phyloP scores from a whole-genome alignment of 305 asterid species.

The Solanum hybrid region DNA sequence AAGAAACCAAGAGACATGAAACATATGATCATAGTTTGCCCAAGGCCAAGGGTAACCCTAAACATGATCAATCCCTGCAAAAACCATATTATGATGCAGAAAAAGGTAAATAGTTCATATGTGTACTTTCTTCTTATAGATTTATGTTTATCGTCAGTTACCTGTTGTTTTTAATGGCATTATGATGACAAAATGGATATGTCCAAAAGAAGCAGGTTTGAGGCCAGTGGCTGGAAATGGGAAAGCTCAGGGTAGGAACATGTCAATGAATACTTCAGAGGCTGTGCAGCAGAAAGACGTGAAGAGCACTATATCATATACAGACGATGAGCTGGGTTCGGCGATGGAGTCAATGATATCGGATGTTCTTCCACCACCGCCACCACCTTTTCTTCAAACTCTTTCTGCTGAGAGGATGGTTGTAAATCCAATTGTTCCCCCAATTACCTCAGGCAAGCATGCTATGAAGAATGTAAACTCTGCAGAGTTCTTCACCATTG shows the following conservation, averaged over 20 bases:
- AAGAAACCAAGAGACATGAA: conserved; percentile 22
- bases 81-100: conserved; percentile 31
- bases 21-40: conserved; percentile 19
- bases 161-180: not conserved
- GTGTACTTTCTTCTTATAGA: not conserved
- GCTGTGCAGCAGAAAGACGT: conserved; percentile 1
- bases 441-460: conserved; percentile 27
- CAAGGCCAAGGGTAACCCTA: conserved; percentile 18
- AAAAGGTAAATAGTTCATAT: conserved; percentile 28
- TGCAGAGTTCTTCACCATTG: conserved; percentile 45
- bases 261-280: not conserved
- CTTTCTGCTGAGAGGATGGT: conserved; percentile 51
- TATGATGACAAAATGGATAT: not conserved
- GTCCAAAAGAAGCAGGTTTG: conserved; percentile 16
- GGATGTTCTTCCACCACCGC: conserved; percentile 27
- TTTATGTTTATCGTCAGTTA: not conserved
- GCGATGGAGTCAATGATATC: conserved; percentile 39
- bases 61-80: conserved; percentile 23
- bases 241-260: conserved; percentile 10
- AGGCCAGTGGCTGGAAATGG: conserved; percentile 27
- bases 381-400: conserved; percentile 50
- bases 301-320: conserved; percentile 19
- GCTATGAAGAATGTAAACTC: conserved; percentile 25
- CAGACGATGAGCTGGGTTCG: conserved; percentile 36
- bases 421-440: conserved; percentile 51